These are phyloP conservation scores for Sporisorium sorghi DNA, from an alignment of 1,284 basidiomycete genomes.

Conservation along the genomic window DNA sequence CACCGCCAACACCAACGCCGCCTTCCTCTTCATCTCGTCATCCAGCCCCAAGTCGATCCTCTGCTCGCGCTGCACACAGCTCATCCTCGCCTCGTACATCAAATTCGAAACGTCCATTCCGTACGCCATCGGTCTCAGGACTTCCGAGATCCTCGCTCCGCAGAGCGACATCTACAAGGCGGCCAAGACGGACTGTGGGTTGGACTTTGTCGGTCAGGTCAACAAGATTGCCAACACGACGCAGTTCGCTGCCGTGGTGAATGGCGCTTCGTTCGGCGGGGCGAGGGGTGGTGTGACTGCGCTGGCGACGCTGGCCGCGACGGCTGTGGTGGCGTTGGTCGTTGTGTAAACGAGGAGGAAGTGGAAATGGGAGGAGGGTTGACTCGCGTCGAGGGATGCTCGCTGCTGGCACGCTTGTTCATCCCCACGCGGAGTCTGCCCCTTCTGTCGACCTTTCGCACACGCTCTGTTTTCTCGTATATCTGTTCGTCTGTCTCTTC, in stretches of 20 bases:
- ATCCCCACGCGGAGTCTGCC: constrained; percentile 17
- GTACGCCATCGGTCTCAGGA: constrained; percentile 60
- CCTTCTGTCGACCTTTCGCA: too few species aligned
- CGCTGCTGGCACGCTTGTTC: constrained; percentile 29
- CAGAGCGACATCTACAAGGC: constrained; percentile 60
- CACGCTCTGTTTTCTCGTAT: too few species aligned
- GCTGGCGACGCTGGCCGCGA: constrained; percentile 12
- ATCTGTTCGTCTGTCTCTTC: not conserved
- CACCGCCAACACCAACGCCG: constrained; percentile 52
- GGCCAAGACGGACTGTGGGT: constrained; percentile 49
- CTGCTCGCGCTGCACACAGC: constrained; percentile 59
- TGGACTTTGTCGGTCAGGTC: constrained; percentile 42
- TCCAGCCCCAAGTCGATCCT: constrained; percentile 51
- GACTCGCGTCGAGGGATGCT: constrained; percentile 9
- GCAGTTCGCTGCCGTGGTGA: constrained; percentile 50
- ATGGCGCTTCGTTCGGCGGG: constrained; percentile 5
- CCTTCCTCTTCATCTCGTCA: constrained; percentile 62
- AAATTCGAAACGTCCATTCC: constrained; percentile 63
- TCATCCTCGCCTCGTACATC: constrained; percentile 62
- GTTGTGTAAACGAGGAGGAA: constrained; percentile 9
- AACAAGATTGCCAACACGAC: constrained; percentile 57
- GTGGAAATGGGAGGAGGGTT: not conserved
- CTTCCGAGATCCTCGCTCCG: constrained; percentile 48
- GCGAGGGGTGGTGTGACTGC: constrained; percentile 13
- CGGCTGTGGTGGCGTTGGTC: constrained; percentile 26